These are phyloP conservation scores for Pugionium cornutum DNA, from an alignment of 345 rosid genomes.

Conservation along the genomic window DNA sequence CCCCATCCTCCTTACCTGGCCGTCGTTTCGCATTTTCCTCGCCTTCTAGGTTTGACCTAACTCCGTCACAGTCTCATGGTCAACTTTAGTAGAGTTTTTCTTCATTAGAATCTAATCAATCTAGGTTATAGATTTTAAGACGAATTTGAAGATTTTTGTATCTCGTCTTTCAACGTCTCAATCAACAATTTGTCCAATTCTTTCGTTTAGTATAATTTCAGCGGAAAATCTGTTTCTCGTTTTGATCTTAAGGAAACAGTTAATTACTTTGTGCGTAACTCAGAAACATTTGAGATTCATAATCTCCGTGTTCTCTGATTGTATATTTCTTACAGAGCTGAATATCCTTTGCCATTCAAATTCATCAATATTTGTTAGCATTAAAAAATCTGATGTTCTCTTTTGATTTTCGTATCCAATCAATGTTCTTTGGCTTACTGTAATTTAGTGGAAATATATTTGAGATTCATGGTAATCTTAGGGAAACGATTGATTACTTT, in stretches of 20 bases:
- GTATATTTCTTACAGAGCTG: background rate
- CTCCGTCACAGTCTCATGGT: background rate
- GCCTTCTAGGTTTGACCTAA: conserved; percentile 57
- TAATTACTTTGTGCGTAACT: background rate
- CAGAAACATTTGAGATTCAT: conserved; percentile 13
- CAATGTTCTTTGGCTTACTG: background rate
- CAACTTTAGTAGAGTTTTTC: background rate
- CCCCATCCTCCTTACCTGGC: conserved; percentile 51
- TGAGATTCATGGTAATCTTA: background rate
- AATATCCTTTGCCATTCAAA: background rate
- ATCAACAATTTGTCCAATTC: too few relatives aligned
- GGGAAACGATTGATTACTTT: background rate
- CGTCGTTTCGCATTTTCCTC: conserved; percentile 61
- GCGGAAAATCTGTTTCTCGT: background rate
- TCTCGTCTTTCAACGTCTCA: background rate
- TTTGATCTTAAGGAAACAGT: background rate
- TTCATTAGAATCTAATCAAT: background rate
- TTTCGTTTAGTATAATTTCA: background rate
- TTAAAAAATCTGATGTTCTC: background rate
- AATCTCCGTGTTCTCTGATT: background rate
- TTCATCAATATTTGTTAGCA: background rate
- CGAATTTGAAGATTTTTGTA: background rate
- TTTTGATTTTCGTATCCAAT: conserved; percentile 16
- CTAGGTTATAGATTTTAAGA: background rate
- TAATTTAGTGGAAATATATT: background rate